phyloP scores from a whole-genome alignment of 2,329 filamentous ascomycete genomes.

The Calonectria fujianensis region DNA sequence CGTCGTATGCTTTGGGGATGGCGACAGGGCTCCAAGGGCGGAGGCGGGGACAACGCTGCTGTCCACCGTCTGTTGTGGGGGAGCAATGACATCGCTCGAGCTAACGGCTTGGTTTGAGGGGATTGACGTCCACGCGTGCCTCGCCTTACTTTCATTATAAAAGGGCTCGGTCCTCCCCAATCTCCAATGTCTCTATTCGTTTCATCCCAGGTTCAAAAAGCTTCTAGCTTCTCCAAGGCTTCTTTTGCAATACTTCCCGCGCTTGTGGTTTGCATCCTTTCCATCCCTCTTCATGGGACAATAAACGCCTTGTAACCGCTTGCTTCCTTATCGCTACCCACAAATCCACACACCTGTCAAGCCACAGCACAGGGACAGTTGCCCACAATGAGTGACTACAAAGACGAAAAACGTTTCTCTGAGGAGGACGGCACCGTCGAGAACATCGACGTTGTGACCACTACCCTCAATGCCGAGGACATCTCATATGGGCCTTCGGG shows the following conservation, averaged over 20 bases:
- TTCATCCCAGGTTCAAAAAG: constrained; percentile 22
- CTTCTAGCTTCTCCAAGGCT: constrained; percentile 7
- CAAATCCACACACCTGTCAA: not conserved
- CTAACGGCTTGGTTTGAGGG: constrained; percentile 15
- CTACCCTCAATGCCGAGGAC: constrained; percentile 13
- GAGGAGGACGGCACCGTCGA: constrained; percentile 42
- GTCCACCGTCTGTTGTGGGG: constrained; percentile 15
- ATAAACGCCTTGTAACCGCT: not conserved
- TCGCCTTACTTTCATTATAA: constrained; percentile 30
- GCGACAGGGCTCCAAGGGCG: constrained; percentile 9
- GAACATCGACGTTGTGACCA: constrained; percentile 33
- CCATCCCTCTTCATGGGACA: constrained; percentile 17
- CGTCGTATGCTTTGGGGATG: constrained; percentile 30
- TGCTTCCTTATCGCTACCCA: not conserved
- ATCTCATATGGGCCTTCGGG: constrained; percentile 35
- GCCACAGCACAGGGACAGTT: not conserved
- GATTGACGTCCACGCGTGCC: constrained; percentile 9
- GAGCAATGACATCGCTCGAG: constrained; percentile 36
- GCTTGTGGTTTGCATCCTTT: constrained; percentile 15
- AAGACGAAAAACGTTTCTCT: constrained; percentile 41
- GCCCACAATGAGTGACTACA: constrained; percentile 32
- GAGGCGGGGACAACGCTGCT: constrained; percentile 16
- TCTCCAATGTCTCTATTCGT: constrained; percentile 10
- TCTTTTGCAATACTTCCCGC: constrained; percentile 5
- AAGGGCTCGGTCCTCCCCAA: constrained; percentile 26